A percentile compares a stretch with the other conserved stretches of the same genome.
These are phyloP conservation scores for Bacterosira constricta DNA, from an alignment of 108 stramenopile genomes.

Conservation along the genomic window DNA sequence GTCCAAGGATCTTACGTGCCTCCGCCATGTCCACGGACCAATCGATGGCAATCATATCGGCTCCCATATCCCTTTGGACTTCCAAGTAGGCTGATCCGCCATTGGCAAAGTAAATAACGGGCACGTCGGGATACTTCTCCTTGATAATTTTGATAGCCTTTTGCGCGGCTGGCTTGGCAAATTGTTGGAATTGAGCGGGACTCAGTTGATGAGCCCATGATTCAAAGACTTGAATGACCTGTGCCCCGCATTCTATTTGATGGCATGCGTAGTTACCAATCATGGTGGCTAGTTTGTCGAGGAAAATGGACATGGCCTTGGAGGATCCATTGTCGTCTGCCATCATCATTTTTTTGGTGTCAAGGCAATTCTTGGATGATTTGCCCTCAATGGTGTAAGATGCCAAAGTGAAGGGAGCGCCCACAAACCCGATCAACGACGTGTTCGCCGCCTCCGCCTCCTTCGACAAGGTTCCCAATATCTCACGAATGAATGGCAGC, in stretches of 20 bases:
- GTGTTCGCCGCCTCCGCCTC: constrained; percentile 88
- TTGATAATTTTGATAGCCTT: constrained; percentile 90
- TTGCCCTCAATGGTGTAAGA: constrained; percentile 97
- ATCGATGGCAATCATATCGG: constrained; percentile 91
- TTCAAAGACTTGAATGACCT: constrained; percentile 99
- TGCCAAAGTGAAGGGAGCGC: constrained; percentile 97
- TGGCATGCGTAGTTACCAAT: constrained; percentile 93
- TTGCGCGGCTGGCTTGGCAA: constrained; percentile 90
- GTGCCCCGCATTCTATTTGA: constrained; percentile 97
- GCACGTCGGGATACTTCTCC: constrained; percentile 85
- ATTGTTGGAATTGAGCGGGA: constrained; percentile 82
- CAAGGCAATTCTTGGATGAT: constrained; percentile 82
- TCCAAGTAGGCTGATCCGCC: constrained; percentile 94
- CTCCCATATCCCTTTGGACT: constrained; percentile 87
- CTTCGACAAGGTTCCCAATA: constrained; percentile 70
- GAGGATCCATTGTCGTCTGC: constrained; percentile 71
- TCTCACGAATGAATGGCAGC: constrained; percentile 92
- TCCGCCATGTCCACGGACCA: constrained; percentile 88
- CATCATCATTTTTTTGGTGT: constrained; percentile 93
- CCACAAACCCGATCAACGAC: constrained; percentile 97
- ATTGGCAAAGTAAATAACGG: constrained; percentile 98
- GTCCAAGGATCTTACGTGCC: constrained; percentile 86
- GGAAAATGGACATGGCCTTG: constrained; percentile 69
- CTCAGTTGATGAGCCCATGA: constrained; percentile 95
- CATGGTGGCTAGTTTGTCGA: constrained; percentile 90